Percentiles rank a stretch among this genome's conserved stretches.
phyloP scores from a whole-genome alignment of 2,329 filamentous ascomycete genomes.

The Amauroascus niger region DNA sequence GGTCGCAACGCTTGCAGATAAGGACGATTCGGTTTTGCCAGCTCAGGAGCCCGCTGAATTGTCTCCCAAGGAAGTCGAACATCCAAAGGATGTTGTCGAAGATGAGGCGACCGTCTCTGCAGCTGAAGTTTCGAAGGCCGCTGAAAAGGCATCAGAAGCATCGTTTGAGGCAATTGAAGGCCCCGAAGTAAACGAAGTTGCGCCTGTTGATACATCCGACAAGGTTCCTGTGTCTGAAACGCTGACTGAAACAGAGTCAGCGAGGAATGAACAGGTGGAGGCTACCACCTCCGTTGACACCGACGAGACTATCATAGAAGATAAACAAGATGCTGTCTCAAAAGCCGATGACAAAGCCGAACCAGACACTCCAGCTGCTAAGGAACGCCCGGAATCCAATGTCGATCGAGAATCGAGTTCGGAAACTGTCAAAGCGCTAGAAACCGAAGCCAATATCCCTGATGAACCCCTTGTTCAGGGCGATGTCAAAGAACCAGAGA shows the following conservation, averaged over 20 bases:
- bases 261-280: slow-evolving; percentile 2
- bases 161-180: background rate
- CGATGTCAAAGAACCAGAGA: background rate
- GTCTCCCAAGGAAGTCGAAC: background rate
- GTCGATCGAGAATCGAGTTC: background rate
- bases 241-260: background rate
- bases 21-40: background rate
- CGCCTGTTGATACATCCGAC: background rate
- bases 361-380: background rate
- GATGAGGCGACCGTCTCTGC: background rate
- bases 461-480: background rate
- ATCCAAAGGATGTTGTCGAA: slow-evolving; percentile 1
- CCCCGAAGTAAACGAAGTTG: background rate
- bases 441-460: background rate
- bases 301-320: background rate
- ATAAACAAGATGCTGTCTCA: background rate
- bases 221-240: background rate
- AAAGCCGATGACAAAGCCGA: background rate
- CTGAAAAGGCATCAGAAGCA: background rate
- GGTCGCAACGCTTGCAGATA: background rate
- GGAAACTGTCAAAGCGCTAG: background rate
- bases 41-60: background rate
- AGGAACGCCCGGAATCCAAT: background rate
- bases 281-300: background rate
- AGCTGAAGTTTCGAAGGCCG: background rate